Conservation (phyloP, 495 filamentous ascomycete genomes). For the Penicilliopsis zonata region DNA sequence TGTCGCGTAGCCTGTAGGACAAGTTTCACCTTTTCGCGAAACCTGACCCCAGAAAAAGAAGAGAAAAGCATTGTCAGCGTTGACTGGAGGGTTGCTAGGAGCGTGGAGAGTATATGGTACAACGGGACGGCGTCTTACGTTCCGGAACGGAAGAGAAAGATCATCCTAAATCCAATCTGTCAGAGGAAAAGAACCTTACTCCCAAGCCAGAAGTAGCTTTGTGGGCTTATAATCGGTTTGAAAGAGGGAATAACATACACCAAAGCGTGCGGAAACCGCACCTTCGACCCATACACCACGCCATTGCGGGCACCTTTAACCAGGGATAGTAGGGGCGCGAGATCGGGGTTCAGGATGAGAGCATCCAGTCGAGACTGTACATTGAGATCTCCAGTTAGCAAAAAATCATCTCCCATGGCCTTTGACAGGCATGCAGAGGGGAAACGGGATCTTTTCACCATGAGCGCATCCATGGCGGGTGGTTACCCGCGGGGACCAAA, state of each 20-base stretch:
- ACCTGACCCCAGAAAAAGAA: constrained; percentile 24
- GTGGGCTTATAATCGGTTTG: not conserved
- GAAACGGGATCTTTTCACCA: constrained; percentile 13
- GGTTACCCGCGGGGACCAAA: constrained; percentile 13
- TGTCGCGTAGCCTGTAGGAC: constrained; percentile 77
- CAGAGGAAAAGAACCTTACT: no score
- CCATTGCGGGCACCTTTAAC: constrained; percentile 92
- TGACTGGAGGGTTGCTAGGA: no score
- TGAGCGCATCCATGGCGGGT: constrained; percentile 28
- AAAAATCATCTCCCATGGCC: not conserved
- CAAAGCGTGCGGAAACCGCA: constrained; percentile 95
- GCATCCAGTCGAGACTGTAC: constrained; percentile 41
- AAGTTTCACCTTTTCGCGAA: constrained; percentile 66
- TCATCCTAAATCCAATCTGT: constrained; percentile 60
- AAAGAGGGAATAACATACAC: constrained; percentile 46
- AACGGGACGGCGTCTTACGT: constrained; percentile 45
- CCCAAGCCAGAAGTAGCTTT: no score
- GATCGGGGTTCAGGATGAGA: constrained; percentile 67
- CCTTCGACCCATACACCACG: constrained; percentile 92
- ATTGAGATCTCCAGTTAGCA: not conserved
- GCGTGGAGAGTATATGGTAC: no score
- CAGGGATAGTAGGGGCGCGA: constrained; percentile 71
- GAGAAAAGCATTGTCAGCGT: constrained; percentile 4
- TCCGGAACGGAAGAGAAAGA: constrained; percentile 86
- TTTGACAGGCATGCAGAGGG: not conserved